Conservation (phyloP, 345 rosid species). For the Salix udensis region DNA sequence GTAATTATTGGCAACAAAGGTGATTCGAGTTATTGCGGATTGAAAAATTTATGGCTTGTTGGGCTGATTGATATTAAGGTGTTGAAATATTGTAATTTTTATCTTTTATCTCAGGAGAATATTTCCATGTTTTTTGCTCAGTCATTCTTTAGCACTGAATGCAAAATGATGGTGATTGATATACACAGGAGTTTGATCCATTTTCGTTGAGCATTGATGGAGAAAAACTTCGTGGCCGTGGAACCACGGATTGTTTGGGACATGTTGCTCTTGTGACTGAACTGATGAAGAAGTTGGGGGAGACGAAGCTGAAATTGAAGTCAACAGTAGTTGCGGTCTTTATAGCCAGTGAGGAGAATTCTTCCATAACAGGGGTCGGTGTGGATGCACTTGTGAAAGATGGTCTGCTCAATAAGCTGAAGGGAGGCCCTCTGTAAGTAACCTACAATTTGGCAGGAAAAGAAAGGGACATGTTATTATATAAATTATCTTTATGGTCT, state of each 20-base stretch:
- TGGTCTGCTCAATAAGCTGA: slow-evolving; percentile 77
- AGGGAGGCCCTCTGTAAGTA: slow-evolving; percentile 84
- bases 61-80: neutral
- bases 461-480: neutral
- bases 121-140: neutral
- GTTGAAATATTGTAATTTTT: neutral
- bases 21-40: neutral
- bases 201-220: slow-evolving; percentile 79
- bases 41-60: neutral
- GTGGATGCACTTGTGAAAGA: slow-evolving; percentile 82
- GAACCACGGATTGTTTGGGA: slow-evolving; percentile 98
- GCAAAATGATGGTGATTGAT: neutral
- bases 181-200: slow-evolving; percentile 82
- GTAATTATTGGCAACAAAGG: neutral
- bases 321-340: slow-evolving; percentile 85
- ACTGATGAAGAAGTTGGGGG: slow-evolving; percentile 81
- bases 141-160: neutral
- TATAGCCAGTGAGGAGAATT: slow-evolving; percentile 91
- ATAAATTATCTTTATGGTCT: neutral
- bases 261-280: slow-evolving; percentile 89
- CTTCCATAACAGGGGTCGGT: slow-evolving; percentile 78
- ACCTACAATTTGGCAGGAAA: neutral
- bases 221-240: slow-evolving; percentile 88
- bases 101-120: neutral
- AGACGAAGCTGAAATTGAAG: slow-evolving; percentile 65